Evolutionary conservation across 306 rosid genomes (phyloP), one percentile per base, ranked within the genome.

Genomic region (Cucurbita maxima): DNA sequence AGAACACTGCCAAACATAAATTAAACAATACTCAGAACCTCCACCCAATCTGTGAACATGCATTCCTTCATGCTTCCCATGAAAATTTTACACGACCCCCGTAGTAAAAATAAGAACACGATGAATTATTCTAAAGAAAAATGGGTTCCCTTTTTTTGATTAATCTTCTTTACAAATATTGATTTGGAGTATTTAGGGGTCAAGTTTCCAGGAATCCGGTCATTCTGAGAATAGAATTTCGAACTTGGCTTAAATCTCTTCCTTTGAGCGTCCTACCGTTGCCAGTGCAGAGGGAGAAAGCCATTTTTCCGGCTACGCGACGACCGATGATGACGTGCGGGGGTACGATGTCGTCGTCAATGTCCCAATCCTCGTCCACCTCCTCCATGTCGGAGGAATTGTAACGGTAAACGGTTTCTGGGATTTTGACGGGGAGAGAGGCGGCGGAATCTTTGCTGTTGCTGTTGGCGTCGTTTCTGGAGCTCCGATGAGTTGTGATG

Each of bases 191-290:
- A 30, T 0, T 9, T 20, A 22, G 6, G 18, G 12, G 69, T 83
- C 60, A 91, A 4, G 84, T 81, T 75, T 93, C 98, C 25, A 94
- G 80, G 77, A 94, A 94, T 0, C 99, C 99, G 5, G 99, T 94
- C 96, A 94, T 83, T 74, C 92, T 79, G 4, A 91, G 97, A 81
- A 94, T 79, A 0, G 95, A 86, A 60, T 94, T 94, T 77, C 99
- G 79, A 62, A 94, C 97, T 44, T 79, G 82, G 43, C 96, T 86
- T 84, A 94, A 87, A 79, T 91, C 97, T 12, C 99, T 64, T 3
- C 99, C 99, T 68, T 94, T 94, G 16, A 94, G 86, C 1, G 99
- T 89, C 77, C 99, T 77, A 22, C 99, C 99, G 38, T 86, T 81
- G 4, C 99, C 99, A 0, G 88, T 77, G 48, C 91, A 84, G 7